These are phyloP conservation scores for Blastocladiella britannica DNA, from an alignment of 192 early-diverging fungal species.

Conservation along the genomic window DNA sequence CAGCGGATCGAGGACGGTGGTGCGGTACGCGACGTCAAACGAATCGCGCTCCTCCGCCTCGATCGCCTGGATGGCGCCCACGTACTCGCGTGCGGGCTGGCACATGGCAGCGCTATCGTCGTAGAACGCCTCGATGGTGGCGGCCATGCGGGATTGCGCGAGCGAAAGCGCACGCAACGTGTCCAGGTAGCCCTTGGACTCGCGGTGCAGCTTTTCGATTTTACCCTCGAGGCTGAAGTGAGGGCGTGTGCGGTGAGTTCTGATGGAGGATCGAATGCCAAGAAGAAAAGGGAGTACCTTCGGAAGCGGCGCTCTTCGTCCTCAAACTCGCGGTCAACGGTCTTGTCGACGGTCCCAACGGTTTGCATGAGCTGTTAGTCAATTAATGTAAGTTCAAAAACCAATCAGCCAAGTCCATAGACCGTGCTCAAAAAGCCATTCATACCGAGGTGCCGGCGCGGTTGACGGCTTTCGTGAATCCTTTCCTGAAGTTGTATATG, in stretches of 20 bases:
- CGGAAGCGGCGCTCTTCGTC: slow-evolving; percentile 60
- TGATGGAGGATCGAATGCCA: not conserved
- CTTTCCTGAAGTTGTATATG: no score
- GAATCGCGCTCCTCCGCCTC: slow-evolving; percentile 44
- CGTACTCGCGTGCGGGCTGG: slow-evolving; percentile 60
- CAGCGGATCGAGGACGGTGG: slow-evolving; percentile 77
- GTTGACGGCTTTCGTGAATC: slow-evolving; percentile 64
- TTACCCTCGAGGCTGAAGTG: slow-evolving; percentile 52
- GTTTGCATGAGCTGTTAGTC: slow-evolving; percentile 37
- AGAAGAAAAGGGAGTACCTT: slow-evolving; percentile 14
- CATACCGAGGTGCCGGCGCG: slow-evolving; percentile 45
- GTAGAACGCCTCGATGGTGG: slow-evolving; percentile 73
- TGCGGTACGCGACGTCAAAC: slow-evolving; percentile 59
- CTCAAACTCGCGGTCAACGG: slow-evolving; percentile 44
- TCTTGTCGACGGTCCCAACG: slow-evolving; percentile 53
- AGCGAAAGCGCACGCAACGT: slow-evolving; percentile 66
- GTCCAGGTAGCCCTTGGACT: slow-evolving; percentile 81
- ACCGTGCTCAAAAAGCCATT: not conserved
- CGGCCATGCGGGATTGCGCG: slow-evolving; percentile 64
- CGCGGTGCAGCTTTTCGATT: slow-evolving; percentile 60
- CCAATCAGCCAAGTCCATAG: not conserved
- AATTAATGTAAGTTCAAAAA: not conserved
- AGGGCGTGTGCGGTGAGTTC: slow-evolving; percentile 1
- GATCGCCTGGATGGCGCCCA: slow-evolving; percentile 52
- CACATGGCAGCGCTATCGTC: slow-evolving; percentile 58